phyloP scores from a whole-genome alignment of 2,329 filamentous ascomycete species.

The Plectosphaerella cucumerina region DNA sequence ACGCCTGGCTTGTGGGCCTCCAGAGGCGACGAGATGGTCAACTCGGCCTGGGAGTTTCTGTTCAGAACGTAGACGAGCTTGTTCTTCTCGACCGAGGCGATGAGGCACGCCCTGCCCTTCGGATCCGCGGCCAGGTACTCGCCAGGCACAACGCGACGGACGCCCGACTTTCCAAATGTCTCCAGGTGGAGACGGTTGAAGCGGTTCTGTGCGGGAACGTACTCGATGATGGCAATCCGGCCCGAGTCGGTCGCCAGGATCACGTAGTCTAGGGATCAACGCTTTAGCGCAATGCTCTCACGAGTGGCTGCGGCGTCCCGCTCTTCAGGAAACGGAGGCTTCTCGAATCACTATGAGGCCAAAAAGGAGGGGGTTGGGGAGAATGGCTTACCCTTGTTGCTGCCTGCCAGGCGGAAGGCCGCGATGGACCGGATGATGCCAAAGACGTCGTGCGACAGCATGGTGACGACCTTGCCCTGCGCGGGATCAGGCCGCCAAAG shows the following conservation, averaged over 20 bases:
- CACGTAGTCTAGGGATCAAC: constrained; percentile 73
- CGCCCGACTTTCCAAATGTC: constrained; percentile 96
- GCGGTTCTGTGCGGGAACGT: constrained; percentile 77
- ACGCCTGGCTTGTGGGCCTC: constrained; percentile 94
- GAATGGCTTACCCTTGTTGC: constrained; percentile 80
- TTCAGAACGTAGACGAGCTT: constrained; percentile 99
- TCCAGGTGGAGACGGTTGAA: constrained; percentile 91
- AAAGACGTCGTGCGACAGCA: constrained; percentile 91
- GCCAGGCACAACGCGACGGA: constrained; percentile 88
- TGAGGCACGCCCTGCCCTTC: constrained; percentile 90
- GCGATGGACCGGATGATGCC: constrained; percentile 89
- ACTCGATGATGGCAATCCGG: constrained; percentile 90
- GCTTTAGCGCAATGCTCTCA: constrained; percentile 3
- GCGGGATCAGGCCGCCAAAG: constrained; percentile 82
- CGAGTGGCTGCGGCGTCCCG: not conserved
- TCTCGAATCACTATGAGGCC: constrained; percentile 61
- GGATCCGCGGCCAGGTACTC: constrained; percentile 96
- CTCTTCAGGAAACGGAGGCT: constrained; percentile 10
- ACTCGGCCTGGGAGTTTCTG: constrained; percentile 86
- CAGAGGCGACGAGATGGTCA: constrained; percentile 94
- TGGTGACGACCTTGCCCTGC: constrained; percentile 78
- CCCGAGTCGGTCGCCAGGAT: constrained; percentile 95
- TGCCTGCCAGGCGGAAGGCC: constrained; percentile 87
- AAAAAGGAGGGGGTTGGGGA: constrained; percentile 27
- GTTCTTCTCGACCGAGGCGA: constrained; percentile 96